Base-by-base conservation (phyloP, 345 rosid species). In the Citrus inodora region DNA sequence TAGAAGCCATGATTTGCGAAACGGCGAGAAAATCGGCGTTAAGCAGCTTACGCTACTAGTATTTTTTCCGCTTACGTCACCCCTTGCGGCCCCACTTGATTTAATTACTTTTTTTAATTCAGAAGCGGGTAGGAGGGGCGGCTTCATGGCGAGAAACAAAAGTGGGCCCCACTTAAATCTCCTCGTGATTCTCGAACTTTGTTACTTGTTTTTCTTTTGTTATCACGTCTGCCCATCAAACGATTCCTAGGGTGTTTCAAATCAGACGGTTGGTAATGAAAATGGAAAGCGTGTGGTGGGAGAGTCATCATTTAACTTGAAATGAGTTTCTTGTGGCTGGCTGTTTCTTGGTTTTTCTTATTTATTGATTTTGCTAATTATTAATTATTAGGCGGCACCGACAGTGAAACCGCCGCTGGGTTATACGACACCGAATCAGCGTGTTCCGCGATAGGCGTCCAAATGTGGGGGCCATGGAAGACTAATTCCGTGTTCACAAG, bases 401-500 rank as follows among this genome's bases (percentile, higher is more conserved):
- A 88, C 90, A 89, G 88, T 86, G 81, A 33, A 68, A 71, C 83
- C 62, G 61, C 77, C 53, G 77, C 51, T 25, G 77, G 68, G 42
- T 51, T 64, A 7, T 46, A 72, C 21, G 38, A 35, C 80, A 79
- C 81, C 81, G 85, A 87, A 81, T 85, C 87, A 82, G 83, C 65
- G 37, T 56, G 71, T 56, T 73, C 32, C 7, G 48, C n/a, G 78
- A 27, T 21, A 0, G 62, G 27, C 2, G 80, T 77, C 78, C 81
- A 48, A 25, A 7, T 7, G 84, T 59, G 78, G 83, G 80, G 51
- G 73, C 78, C 78, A 11, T 2, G 33, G 73, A 5, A 61, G 67
- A 74, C 80, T 64, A 86, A 80, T 82, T 76, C 84, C 89, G 84
- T 80, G 93, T 84, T 83, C 90, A 91, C 93, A 86, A 85, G 87